Conservation (phyloP, 192 early-diverging fungal genomes). For the Gryganskiella cystojenkinii region DNA sequence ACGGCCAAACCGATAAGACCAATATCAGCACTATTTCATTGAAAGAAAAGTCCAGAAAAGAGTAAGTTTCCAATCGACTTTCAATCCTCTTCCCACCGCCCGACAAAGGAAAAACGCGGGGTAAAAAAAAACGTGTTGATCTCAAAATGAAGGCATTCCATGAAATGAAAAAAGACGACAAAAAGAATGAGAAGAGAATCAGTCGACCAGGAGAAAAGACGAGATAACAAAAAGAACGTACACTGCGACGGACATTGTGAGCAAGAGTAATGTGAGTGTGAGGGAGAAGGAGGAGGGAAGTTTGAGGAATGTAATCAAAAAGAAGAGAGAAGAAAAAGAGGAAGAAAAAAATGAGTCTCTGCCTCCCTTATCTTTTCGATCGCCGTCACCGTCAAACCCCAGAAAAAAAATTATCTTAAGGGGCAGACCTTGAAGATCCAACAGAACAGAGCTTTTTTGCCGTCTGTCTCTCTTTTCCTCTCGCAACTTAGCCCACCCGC, state of each 20-base stretch:
- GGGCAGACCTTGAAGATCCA: too few species aligned
- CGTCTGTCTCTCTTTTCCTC: too few species aligned
- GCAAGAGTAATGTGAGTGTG: not conserved
- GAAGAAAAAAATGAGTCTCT: not conserved
- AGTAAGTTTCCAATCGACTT: not conserved
- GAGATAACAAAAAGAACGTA: constrained; percentile 20
- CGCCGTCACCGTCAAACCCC: not conserved
- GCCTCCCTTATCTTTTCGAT: not conserved
- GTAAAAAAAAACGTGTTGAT: not conserved
- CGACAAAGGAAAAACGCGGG: not conserved
- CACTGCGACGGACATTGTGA: constrained; percentile 33
- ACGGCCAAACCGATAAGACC: constrained; percentile 99
- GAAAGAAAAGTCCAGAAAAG: not conserved
- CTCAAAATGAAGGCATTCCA: too few species aligned
- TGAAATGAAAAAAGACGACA: not conserved
- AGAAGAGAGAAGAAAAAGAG: constrained; percentile 10
- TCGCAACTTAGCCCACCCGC: too few species aligned
- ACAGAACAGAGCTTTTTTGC: too few species aligned
- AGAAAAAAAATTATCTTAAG: too few species aligned
- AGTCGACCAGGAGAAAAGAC: too few species aligned
- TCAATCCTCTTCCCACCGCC: not conserved
- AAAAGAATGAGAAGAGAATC: not conserved
- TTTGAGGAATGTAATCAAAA: not conserved
- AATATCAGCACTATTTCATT: constrained; percentile 86
- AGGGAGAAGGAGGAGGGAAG: not conserved